phyloP scores from a whole-genome alignment of 2,329 filamentous ascomycete genomes.

The Lasiodiplodia sp. region DNA sequence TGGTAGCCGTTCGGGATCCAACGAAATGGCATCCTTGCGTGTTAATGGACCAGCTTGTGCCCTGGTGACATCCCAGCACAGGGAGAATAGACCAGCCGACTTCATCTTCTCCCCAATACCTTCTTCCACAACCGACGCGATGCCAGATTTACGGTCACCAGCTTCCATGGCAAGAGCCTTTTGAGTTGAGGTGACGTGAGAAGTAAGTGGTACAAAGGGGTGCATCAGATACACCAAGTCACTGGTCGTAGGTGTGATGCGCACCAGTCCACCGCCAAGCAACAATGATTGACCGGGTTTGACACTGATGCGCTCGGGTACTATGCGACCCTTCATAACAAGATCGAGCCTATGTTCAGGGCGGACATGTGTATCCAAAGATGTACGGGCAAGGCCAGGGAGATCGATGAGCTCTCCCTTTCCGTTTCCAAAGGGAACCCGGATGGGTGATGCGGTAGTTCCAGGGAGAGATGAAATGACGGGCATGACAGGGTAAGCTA shows the following conservation, averaged over 20 bases:
- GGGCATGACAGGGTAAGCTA: conserved; percentile 82
- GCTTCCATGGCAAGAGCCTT: conserved; percentile 80
- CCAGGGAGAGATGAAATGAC: conserved; percentile 86
- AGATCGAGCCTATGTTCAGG: conserved; percentile 71
- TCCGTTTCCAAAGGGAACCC: conserved; percentile 85
- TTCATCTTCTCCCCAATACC: conserved; percentile 45
- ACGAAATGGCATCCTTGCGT: conserved; percentile 65
- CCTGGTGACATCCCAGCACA: conserved; percentile 85
- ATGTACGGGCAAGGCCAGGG: conserved; percentile 78
- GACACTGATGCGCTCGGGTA: conserved; percentile 75
- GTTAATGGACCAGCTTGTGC: conserved; percentile 77
- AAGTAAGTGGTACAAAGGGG: conserved; percentile 79
- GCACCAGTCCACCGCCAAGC: conserved; percentile 80
- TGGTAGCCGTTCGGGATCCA: conserved; percentile 73
- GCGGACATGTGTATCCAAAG: conserved; percentile 74
- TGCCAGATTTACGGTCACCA: conserved; percentile 65
- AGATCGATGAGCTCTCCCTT: conserved; percentile 93
- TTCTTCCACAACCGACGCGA: conserved; percentile 66
- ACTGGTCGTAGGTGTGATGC: conserved; percentile 78
- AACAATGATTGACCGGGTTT: conserved; percentile 82
- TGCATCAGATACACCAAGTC: conserved; percentile 77
- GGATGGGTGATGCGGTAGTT: conserved; percentile 93
- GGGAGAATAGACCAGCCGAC: conserved; percentile 73
- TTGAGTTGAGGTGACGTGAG: conserved; percentile 79
- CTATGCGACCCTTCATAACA: conserved; percentile 79